Base-by-base conservation (phyloP, 2,329 filamentous ascomycete genomes). In the Aspergillus transmontanensis region DNA sequence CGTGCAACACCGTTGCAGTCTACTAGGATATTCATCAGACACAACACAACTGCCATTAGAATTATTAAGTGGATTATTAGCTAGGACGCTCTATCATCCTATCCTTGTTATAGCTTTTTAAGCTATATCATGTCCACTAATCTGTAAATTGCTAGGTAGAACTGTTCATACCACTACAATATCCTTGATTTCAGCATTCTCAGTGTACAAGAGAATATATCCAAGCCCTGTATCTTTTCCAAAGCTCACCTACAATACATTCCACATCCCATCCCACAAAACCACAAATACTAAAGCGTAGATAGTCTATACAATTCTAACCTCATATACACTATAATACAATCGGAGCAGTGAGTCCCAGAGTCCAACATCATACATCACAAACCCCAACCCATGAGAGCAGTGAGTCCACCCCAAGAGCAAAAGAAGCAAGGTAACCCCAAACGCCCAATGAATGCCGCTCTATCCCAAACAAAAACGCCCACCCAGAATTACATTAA, bases 401-500 rank as follows among this genome's bases (percentile, higher is more conserved):
- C 54, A 39, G 28, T 19, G 28, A 21, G 9, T 19, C 26, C 32
- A 43, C 11, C 36, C 14, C 54, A 21, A 26, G n/a, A 26, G 12
- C n/a, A 39, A 11, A 41, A 21, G 36, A 23, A 16, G 30, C 12
- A 36, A 36, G 14, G 30, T 30, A 57, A 30, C 36, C 54, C 54
- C 30, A 56, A 57, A 57, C 54, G 54, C 54, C 54, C 14, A 11
- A 30, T 30, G 28, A 43, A 26, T 57, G 54, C 54, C 36, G 36
- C 41, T 57, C 54, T 57, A 57, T 57, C 54, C 54, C 34, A 56
- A 59, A 41, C 4, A 51, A 28, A 7, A 43, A 36, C 41, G 28
- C 28, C 12, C 41, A 21, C 32, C 43, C 50, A 34, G 6, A 45
- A 43, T 16, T 21, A n/a, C n/a, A 11, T 43, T 23, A n/a, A 28